Conservation (phyloP, 1,284 basidiomycete species). For the Malassezia dermatis region DNA sequence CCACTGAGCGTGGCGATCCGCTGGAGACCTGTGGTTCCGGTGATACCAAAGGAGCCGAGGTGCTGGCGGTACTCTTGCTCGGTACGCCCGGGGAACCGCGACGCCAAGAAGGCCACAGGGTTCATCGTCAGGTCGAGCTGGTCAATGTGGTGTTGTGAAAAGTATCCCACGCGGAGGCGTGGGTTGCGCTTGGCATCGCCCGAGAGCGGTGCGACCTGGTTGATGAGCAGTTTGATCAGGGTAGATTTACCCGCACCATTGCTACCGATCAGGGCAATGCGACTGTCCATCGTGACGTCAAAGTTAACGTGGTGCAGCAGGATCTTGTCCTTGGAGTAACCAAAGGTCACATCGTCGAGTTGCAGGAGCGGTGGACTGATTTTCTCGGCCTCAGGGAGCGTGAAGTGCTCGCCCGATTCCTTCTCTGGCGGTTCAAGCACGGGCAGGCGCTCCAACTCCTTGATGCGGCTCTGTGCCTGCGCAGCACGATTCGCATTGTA, state of each 20-base stretch:
- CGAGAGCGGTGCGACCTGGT: conserved; percentile 67
- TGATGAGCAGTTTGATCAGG: conserved; percentile 87
- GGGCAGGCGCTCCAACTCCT: conserved; percentile 94
- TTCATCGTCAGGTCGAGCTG: conserved; percentile 72
- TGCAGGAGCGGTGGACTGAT: conserved; percentile 93
- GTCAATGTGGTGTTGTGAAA: conserved; percentile 84
- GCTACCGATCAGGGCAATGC: conserved; percentile 40
- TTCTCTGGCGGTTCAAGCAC: conserved; percentile 80
- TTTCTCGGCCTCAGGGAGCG: conserved; percentile 54
- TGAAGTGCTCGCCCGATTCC: conserved; percentile 63
- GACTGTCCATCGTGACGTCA: conserved; percentile 53
- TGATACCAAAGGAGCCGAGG: conserved; percentile 96
- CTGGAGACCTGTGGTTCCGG: conserved; percentile 89
- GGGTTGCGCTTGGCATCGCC: conserved; percentile 85
- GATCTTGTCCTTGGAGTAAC: conserved; percentile 70
- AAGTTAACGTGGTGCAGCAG: conserved; percentile 75
- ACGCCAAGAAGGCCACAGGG: conserved; percentile 82
- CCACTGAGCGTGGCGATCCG: conserved; percentile 57
- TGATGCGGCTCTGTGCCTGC: conserved; percentile 93
- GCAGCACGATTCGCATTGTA: conserved; percentile 44
- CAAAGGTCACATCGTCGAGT: conserved; percentile 81
- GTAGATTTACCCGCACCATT: conserved; percentile 59
- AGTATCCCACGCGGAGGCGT: conserved; percentile 57
- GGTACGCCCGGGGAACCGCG: conserved; percentile 81
- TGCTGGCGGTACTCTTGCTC: conserved; percentile 93